phyloP scores from a whole-genome alignment of 1,139 yeast species.

The Scheffersomyces titani region DNA sequence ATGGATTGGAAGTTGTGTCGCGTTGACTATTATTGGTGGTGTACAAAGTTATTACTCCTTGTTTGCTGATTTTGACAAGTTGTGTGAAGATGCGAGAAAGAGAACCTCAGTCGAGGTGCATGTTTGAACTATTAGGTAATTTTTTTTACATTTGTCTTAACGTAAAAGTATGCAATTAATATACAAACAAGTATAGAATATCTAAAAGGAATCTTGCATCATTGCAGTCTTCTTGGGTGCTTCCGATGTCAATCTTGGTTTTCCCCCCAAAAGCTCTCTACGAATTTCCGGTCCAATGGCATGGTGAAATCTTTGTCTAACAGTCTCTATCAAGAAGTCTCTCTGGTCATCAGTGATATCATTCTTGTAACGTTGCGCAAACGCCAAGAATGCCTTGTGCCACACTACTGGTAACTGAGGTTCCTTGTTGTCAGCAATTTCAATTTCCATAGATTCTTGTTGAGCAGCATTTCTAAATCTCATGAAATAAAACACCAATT shows the following conservation, averaged over 20 bases:
- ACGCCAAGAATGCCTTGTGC: constrained; percentile 93
- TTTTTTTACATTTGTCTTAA: background rate
- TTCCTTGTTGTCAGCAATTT: constrained; percentile 34
- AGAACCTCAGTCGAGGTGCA: constrained; percentile 26
- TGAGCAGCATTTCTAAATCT: constrained; percentile 67
- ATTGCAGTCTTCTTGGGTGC: constrained; percentile 29
- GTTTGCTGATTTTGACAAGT: constrained; percentile 38
- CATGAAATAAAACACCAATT: constrained; percentile 93
- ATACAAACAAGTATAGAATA: background rate
- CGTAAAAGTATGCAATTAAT: constrained; percentile 1
- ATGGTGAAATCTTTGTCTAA: constrained; percentile 85
- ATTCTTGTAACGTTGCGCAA: constrained; percentile 94
- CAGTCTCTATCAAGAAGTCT: constrained; percentile 87
- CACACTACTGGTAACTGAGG: constrained; percentile 90
- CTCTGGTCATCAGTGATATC: constrained; percentile 98
- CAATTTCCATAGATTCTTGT: constrained; percentile 31
- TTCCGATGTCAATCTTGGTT: constrained; percentile 37
- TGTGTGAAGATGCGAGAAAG: constrained; percentile 43
- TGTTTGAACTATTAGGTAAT: background rate
- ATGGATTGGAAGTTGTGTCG: constrained; percentile 56
- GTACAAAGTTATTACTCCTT: constrained; percentile 50
- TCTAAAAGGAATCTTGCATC: constrained; percentile 43
- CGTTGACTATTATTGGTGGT: constrained; percentile 52
- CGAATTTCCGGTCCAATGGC: constrained; percentile 93
- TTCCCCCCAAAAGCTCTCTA: constrained; percentile 88